phyloP scores from a whole-genome alignment of 108 stramenopile genomes.

The Skeletonema grethae region DNA sequence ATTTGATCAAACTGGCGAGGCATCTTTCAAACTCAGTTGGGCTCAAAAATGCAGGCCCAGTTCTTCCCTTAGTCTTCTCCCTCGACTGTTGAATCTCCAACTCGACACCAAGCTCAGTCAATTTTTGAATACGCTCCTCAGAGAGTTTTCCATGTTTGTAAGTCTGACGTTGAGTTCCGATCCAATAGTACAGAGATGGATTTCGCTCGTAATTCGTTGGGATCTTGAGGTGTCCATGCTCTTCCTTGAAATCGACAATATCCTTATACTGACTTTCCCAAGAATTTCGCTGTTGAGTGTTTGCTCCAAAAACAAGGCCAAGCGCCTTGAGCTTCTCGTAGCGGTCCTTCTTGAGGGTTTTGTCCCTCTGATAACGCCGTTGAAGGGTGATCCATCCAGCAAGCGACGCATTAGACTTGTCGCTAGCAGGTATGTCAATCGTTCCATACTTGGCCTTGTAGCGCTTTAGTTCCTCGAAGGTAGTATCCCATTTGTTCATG shows the following conservation, averaged over 20 bases:
- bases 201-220: background rate
- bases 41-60: slow-evolving; percentile 6
- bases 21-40: slow-evolving; percentile 5
- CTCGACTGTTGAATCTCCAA: background rate
- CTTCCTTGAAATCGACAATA: slow-evolving; percentile 12
- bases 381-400: background rate
- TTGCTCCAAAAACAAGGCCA: slow-evolving; percentile 11
- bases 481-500: slow-evolving; percentile 7
- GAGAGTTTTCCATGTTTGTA: slow-evolving; percentile 3
- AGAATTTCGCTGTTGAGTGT: background rate
- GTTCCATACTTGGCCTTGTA: slow-evolving; percentile 12
- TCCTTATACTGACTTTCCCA: background rate
- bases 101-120: slow-evolving; percentile 11
- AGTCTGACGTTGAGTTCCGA: slow-evolving; percentile 1
- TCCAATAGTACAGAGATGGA: slow-evolving; percentile 13
- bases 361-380: background rate
- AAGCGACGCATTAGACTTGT: background rate
- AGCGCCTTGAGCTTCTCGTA: slow-evolving; percentile 16
- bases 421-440: background rate
- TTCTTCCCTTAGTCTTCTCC: background rate
- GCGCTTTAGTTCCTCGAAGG: slow-evolving; percentile 8
- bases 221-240: slow-evolving; percentile 7
- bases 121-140: slow-evolving; percentile 20
- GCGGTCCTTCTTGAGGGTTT: background rate
- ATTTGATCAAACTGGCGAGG: slow-evolving; percentile 10